phyloP scores from a whole-genome alignment of 116 monocot species.

The Zostera marina region DNA sequence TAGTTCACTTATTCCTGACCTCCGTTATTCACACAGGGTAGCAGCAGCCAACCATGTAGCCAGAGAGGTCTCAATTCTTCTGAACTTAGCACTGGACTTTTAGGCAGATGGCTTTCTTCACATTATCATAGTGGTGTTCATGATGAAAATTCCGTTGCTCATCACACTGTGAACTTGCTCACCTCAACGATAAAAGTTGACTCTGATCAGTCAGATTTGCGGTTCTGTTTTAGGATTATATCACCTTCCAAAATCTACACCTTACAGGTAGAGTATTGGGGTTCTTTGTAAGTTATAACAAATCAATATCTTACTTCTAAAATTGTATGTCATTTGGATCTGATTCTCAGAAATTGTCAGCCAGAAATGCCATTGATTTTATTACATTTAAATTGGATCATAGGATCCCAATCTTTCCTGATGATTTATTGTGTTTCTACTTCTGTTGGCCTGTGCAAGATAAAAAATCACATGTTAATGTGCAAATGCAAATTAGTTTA shows the following conservation, averaged over 20 bases:
- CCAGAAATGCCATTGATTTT: too few species aligned
- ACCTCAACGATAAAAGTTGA: constrained; percentile 99
- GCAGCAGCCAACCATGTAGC: constrained; percentile 23
- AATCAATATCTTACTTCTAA: not conserved
- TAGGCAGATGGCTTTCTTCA: constrained; percentile 94
- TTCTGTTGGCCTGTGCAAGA: too few species aligned
- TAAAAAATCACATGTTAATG: too few species aligned
- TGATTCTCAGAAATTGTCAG: too few species aligned
- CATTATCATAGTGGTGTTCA: constrained; percentile 95
- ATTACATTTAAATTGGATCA: too few species aligned
- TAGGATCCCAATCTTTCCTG: too few species aligned
- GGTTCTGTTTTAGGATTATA: constrained; percentile 99
- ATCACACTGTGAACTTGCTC: constrained; percentile 93
- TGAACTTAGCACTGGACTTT: constrained; percentile 73
- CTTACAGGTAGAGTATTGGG: constrained; percentile 54
- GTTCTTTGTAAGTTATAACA: not conserved
- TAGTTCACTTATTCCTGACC: not conserved
- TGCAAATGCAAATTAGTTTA: not conserved
- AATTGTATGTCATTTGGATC: not conserved
- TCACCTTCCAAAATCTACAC: constrained; percentile 96
- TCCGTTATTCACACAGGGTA: constrained; percentile 26
- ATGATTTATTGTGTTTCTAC: too few species aligned
- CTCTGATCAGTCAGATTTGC: constrained; percentile 93
- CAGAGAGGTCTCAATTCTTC: constrained; percentile 51
- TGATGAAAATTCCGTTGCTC: constrained; percentile 94